Conservation (phyloP, 2,329 filamentous ascomycete species). For the Dendrostoma leiphaemia region DNA sequence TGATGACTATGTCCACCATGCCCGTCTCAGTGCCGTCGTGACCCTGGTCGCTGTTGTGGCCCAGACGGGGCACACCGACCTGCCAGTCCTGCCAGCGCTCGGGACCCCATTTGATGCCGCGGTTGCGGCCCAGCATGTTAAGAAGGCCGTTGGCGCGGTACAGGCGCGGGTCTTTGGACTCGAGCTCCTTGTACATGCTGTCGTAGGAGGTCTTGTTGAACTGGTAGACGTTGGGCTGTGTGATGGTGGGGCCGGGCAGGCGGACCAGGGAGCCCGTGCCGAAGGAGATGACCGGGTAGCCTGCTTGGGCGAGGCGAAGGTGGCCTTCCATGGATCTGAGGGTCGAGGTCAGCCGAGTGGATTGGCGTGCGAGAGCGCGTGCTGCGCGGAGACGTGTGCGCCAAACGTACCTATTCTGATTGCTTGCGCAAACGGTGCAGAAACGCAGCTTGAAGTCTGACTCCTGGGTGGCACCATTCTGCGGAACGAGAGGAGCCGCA, state of each 20-base stretch:
- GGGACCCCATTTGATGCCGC: constrained; percentile 89
- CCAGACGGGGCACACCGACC: constrained; percentile 77
- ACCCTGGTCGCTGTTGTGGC: constrained; percentile 74
- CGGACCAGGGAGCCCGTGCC: constrained; percentile 94
- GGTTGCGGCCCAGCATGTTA: constrained; percentile 93
- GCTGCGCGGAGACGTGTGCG: background rate
- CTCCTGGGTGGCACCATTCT: constrained; percentile 47
- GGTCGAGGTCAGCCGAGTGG: background rate
- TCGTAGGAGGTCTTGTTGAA: constrained; percentile 98
- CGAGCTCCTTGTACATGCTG: constrained; percentile 89
- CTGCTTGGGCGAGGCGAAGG: constrained; percentile 78
- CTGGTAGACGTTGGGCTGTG: constrained; percentile 93
- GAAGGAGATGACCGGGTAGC: constrained; percentile 96
- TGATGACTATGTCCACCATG: constrained; percentile 90
- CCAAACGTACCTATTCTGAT: constrained; percentile 78
- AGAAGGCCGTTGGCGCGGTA: constrained; percentile 91
- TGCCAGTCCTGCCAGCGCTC: constrained; percentile 99
- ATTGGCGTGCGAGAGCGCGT: constrained; percentile 2
- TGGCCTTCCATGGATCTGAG: constrained; percentile 97
- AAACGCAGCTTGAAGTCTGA: constrained; percentile 85
- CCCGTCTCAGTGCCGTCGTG: constrained; percentile 81
- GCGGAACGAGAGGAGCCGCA: constrained; percentile 25
- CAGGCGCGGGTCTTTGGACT: constrained; percentile 78
- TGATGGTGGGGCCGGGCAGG: constrained; percentile 85
- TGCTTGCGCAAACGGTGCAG: constrained; percentile 98